Base-by-base conservation (phyloP, 768 basidiomycete genomes). In the Psilocybe cubensis region DNA sequence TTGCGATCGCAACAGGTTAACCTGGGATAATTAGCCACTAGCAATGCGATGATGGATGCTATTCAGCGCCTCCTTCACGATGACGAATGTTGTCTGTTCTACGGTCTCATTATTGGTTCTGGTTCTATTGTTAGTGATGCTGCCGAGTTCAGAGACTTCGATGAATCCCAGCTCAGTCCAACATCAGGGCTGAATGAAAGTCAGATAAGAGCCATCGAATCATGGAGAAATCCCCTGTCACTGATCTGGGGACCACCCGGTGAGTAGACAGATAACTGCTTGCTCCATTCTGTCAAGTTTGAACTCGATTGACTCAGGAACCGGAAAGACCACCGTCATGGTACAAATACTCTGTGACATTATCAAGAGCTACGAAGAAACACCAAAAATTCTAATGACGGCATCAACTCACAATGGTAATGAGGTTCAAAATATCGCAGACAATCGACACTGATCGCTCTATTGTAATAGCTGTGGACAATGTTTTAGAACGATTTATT, bases 221-320 rank as follows among this genome's bases (percentile, higher is more conserved):
- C 83, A 0, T 80, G 76, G 57, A 62, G 71, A 29, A 72, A 74
- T 0, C 75, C 69, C 9, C 64, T 87, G 25, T 81, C 84, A 27
- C 64, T 89, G 38, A 87, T 89, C 6, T 88, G 87, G 87, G 86
- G 87, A 3, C 86, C 87, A 8, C 87, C 87, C 59, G 85, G 87
- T 83, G 52, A 52, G 65, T 45, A 18, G 9, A n/a, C 3, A 6
- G 4, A 3, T 5, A 40, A 17, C 0, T 21, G n/a, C n/a, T n/a
- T n/a, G n/a, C n/a, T n/a, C n/a, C n/a, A n/a, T 33, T 27, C 27
- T 1, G 21, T 28, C 14, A 24, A 28, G 17, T 21, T n/a, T 44
- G 38, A 23, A n/a, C 20, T 4, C 2, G 2, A 23, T 52, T 43
- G 29, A 45, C 31, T 43, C 24, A 88, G 87, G 87, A 0, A 89